Conservation (phyloP, 441 rosid genomes). For the Melastoma candidum region DNA sequence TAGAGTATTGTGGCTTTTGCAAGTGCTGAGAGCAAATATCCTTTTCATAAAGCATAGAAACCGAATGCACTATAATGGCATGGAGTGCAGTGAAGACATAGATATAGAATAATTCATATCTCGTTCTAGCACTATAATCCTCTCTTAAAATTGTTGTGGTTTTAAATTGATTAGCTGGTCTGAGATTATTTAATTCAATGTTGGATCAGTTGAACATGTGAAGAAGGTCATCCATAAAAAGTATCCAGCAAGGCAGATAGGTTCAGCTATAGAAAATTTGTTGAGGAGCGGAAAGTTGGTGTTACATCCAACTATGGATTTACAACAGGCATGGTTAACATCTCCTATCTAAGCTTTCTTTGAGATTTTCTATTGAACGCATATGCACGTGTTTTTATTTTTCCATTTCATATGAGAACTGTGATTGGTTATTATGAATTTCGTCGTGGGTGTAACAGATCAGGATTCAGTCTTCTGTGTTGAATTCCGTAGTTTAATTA, state of each 20-base stretch:
- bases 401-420: no score
- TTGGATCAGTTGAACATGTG: slow-evolving; percentile 46
- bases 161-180: neutral
- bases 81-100: no score
- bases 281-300: slow-evolving; percentile 69
- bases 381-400: no score
- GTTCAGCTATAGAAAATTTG: slow-evolving; percentile 59
- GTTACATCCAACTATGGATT: slow-evolving; percentile 76
- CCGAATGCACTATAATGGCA: no score
- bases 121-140: no score
- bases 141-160: no score
- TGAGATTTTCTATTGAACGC: neutral
- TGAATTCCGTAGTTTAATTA: no score
- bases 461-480: slow-evolving; percentile 5
- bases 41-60: no score
- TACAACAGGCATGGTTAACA: slow-evolving; percentile 61
- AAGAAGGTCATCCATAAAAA: slow-evolving; percentile 63
- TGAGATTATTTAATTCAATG: neutral
- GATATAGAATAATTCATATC: no score
- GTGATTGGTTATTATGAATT: no score
- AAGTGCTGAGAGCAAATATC: no score
- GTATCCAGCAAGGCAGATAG: slow-evolving; percentile 33
- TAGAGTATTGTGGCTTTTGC: no score
- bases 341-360: neutral
- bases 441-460: neutral